Conservation (phyloP, 2,329 filamentous ascomycete genomes). For the Talaromyces sp. region DNA sequence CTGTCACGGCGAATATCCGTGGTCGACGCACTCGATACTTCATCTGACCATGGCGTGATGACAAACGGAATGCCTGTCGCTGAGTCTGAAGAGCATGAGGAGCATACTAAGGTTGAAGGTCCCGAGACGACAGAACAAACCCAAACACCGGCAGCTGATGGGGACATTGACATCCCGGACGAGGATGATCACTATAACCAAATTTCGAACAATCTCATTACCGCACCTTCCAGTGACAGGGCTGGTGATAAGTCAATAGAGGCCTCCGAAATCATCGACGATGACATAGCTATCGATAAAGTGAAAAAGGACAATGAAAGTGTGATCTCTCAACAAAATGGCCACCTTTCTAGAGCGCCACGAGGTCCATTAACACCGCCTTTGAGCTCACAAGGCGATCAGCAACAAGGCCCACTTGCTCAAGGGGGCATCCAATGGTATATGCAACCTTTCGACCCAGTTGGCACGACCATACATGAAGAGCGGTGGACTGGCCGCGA, state of each 20-base stretch:
- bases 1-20: conserved; percentile 50
- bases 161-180: conserved; percentile 20
- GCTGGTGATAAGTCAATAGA: conserved; percentile 24
- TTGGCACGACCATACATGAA: conserved; percentile 74
- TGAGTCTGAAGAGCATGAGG: conserved; percentile 23
- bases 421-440: conserved; percentile 87
- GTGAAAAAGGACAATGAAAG: conserved; percentile 27
- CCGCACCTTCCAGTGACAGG: conserved; percentile 18
- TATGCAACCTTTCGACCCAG: conserved; percentile 71
- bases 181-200: conserved; percentile 15
- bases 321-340: conserved; percentile 39
- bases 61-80: conserved; percentile 24
- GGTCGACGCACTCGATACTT: conserved; percentile 40
- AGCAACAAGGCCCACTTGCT: conserved; percentile 51
- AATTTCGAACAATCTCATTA: conserved; percentile 12
- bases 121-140: conserved; percentile 25
- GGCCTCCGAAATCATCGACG: conserved; percentile 32
- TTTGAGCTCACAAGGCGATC: conserved; percentile 40
- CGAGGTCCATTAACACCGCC: conserved; percentile 38
- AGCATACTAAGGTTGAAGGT: conserved; percentile 11
- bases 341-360: conserved; percentile 37
- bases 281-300: conserved; percentile 26
- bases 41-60: conserved; percentile 47
- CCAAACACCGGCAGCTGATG: conserved; percentile 19
- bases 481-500: conserved; percentile 72